Percentiles rank a stretch among this genome's conserved stretches.
These are phyloP conservation scores for Moringa oleifera DNA, from an alignment of 345 rosid genomes.

Conservation along the genomic window DNA sequence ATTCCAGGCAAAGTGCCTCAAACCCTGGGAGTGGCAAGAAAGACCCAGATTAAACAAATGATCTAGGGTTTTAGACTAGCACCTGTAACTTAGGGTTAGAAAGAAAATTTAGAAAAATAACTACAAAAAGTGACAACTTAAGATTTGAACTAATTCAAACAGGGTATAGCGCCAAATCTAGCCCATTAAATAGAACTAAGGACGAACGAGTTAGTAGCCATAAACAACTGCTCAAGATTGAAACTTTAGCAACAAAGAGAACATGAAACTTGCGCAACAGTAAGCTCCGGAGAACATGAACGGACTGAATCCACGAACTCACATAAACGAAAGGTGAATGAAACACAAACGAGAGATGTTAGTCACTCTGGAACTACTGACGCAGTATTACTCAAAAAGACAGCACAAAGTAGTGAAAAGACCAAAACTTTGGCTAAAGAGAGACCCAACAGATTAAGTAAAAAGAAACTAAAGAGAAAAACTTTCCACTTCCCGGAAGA, in stretches of 20 bases:
- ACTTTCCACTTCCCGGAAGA: background rate
- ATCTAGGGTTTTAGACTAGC: slow-evolving; percentile 12
- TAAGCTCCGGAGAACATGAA: background rate
- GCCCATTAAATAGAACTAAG: background rate
- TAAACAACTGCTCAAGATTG: background rate
- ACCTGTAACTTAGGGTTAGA: background rate
- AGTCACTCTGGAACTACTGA: background rate
- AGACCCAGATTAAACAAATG: slow-evolving; percentile 12
- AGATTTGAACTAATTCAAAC: slow-evolving; percentile 2
- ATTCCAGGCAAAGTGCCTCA: slow-evolving; percentile 9
- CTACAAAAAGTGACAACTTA: background rate
- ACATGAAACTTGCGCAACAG: background rate
- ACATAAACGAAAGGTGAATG: background rate
- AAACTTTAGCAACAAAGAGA: background rate
- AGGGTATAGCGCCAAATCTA: background rate
- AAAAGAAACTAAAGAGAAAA: no score
- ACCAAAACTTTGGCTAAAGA: background rate
- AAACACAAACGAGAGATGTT: background rate
- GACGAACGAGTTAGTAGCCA: background rate
- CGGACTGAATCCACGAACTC: background rate
- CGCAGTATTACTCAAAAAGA: background rate
- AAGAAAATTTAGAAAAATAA: slow-evolving; percentile 2
- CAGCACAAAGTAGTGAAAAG: background rate
- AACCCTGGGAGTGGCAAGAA: slow-evolving; percentile 10
- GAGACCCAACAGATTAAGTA: no score